Evolutionary conservation across 805 yeast genomes (phyloP).

Genomic region (Peterozyma toletana): DNA sequence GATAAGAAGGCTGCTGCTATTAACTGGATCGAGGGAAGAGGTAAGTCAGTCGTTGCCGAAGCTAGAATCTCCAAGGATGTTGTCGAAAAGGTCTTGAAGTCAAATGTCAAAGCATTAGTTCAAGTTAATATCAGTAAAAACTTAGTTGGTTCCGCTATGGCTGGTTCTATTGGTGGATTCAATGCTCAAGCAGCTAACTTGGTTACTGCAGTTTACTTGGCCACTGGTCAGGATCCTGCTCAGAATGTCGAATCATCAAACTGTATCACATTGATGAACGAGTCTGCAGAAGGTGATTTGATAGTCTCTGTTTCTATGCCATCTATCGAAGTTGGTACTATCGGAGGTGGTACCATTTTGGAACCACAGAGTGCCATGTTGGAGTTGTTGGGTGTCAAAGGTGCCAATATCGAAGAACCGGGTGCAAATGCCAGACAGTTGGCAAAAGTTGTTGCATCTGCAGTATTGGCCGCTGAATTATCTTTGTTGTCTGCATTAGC

Average conservation of each 20-base stretch:
- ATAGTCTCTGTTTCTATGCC: conserved; percentile 98
- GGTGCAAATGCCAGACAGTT: conserved; percentile 93
- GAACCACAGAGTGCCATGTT: conserved; percentile 97
- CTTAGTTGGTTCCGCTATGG: conserved; percentile 95
- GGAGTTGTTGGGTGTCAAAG: conserved; percentile 88
- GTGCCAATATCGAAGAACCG: conserved; percentile 90
- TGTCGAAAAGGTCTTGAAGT: conserved; percentile 77
- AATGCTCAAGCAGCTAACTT: conserved; percentile 98
- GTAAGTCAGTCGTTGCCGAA: conserved; percentile 95
- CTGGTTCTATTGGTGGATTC: conserved; percentile 96
- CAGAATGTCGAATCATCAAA: conserved; percentile 97
- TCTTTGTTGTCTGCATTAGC: conserved; percentile 94
- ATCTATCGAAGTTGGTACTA: conserved; percentile 96
- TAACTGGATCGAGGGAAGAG: conserved; percentile 99
- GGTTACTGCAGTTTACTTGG: conserved; percentile 89
- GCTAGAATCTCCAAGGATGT: conserved; percentile 80
- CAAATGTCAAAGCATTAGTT: conserved; percentile 87
- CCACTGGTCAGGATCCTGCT: conserved; percentile 99
- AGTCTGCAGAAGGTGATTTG: conserved; percentile 64
- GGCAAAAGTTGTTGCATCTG: conserved; percentile 88
- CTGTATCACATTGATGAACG: conserved; percentile 94
- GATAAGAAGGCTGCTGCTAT: conserved; percentile 98
- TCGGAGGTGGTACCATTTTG: conserved; percentile 97
- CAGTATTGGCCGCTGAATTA: conserved; percentile 93
- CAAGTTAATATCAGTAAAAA: conserved; percentile 86